A percentile compares a stretch with the other conserved stretches of the same genome.
Evolutionary conservation across 2,329 filamentous ascomycete species (phyloP).

Genomic region (Penicillium sp.): DNA sequence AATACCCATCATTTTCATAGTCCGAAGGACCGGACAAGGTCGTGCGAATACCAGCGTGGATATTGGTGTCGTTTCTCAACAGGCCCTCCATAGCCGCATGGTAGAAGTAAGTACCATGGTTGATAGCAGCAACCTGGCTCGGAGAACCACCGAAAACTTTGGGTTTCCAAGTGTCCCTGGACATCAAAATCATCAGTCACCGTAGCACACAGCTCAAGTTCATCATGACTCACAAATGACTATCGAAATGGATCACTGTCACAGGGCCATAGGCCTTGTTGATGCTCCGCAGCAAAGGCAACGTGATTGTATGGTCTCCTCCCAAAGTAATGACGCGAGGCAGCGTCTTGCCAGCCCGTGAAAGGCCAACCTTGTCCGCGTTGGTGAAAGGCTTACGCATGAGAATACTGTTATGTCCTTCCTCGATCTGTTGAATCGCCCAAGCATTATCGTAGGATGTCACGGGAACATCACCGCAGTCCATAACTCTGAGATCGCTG

Average conservation of each 20-base stretch:
- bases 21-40: slow-evolving; percentile 75
- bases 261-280: slow-evolving; percentile 67
- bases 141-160: slow-evolving; percentile 85
- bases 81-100: slow-evolving; percentile 76
- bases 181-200: background rate
- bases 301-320: slow-evolving; percentile 47
- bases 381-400: slow-evolving; percentile 69
- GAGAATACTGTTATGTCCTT: slow-evolving; percentile 75
- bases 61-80: slow-evolving; percentile 77
- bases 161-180: slow-evolving; percentile 64
- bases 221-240: slow-evolving; percentile 48
- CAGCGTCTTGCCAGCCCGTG: slow-evolving; percentile 70
- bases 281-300: slow-evolving; percentile 55
- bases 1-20: slow-evolving; percentile 83
- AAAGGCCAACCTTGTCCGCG: slow-evolving; percentile 64
- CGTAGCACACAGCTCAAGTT: background rate
- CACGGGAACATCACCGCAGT: slow-evolving; percentile 82
- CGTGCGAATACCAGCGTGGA: slow-evolving; percentile 83
- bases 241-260: slow-evolving; percentile 63
- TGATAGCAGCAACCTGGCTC: slow-evolving; percentile 71
- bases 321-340: slow-evolving; percentile 75
- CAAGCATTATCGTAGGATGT: slow-evolving; percentile 83
- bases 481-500: slow-evolving; percentile 74
- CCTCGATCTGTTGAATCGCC: slow-evolving; percentile 79
- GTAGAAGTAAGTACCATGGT: slow-evolving; percentile 88